Conservation (phyloP, 805 yeast species). For the Hermanozyma aechmeae region DNA sequence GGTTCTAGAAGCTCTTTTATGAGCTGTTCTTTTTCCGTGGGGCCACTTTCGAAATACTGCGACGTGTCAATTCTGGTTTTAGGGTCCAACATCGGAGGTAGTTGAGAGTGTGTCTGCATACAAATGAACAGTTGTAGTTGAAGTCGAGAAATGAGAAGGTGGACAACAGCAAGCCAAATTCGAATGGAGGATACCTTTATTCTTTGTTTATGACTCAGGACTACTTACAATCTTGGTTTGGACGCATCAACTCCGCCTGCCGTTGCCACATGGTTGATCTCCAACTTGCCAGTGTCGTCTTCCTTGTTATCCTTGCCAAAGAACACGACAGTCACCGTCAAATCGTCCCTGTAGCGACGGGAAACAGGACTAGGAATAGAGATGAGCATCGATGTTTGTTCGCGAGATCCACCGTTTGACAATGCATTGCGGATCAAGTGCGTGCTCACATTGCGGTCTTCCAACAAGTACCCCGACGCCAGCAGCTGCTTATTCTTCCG, state of each 20-base stretch:
- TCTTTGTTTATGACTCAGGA: too few relatives aligned
- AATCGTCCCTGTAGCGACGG: slow-evolving; percentile 88
- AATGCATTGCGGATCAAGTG: slow-evolving; percentile 91
- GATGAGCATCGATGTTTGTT: slow-evolving; percentile 79
- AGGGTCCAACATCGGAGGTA: too few relatives aligned
- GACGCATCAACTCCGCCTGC: slow-evolving; percentile 41
- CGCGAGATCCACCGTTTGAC: slow-evolving; percentile 76
- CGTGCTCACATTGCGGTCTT: slow-evolving; percentile 85
- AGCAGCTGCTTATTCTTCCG: slow-evolving; percentile 37
- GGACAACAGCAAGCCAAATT: too few relatives aligned
- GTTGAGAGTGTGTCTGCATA: too few relatives aligned
- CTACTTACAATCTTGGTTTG: slow-evolving; percentile 42
- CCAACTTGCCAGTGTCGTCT: slow-evolving; percentile 40
- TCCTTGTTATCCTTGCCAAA: slow-evolving; percentile 56
- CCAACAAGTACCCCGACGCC: slow-evolving; percentile 42
- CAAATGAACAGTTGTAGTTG: too few relatives aligned
- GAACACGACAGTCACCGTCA: slow-evolving; percentile 92
- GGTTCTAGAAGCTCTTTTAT: slow-evolving; percentile 52
- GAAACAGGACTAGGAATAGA: slow-evolving; percentile 89
- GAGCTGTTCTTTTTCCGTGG: slow-evolving; percentile 1
- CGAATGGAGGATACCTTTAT: too few relatives aligned
- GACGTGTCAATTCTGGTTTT: too few relatives aligned
- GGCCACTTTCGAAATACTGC: too few relatives aligned
- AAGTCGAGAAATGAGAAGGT: too few relatives aligned
- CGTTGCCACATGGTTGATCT: slow-evolving; percentile 48